Base-by-base conservation (phyloP, 139 green algal genomes). In the Chlorella vulgaris region DNA sequence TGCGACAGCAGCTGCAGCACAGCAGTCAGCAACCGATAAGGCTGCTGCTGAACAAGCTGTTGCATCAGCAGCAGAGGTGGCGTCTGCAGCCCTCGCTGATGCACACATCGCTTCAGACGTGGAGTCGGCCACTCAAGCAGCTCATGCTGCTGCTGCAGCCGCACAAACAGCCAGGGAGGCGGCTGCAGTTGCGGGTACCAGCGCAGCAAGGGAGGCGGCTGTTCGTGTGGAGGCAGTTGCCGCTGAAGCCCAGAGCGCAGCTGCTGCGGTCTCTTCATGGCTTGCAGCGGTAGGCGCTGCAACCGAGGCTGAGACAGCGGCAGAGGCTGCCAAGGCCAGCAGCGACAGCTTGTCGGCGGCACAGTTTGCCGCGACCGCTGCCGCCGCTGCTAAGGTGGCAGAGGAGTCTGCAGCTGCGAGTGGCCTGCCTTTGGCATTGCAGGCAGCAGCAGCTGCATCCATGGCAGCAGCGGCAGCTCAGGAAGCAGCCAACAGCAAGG, bases 331-430 rank as follows among this genome's bases (percentile, higher is more conserved):
- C 26, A 40, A 75, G 68, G 68, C 36, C 4, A 78, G 71, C 31
- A 53, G 67, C 6, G 77, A 83, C 26, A 62, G 33, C 13, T 28
- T 83, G 39, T 36, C 70, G 2, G 77, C 77, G 35, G 39, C 77
- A 19, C 77, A 40, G 4, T 42, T 33, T 13, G 71, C 71, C 7
- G 71, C 71, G 0, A 47, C 33, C 15, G 71, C 71, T 10, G 50
- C 51, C 10, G 77, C 69, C 61, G 43, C 61, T 26, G 62, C 60
- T 1, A 31, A 4, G 19, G 26, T 38, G 31, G 61, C 60, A 13
- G 22, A 70, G 29, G 58, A 83, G 60, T 36, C 71, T 53, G 63
- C 75, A 1, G 39, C 31, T 31, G 31, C n/a, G n/a, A 43, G 21
- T 19, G 67, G 75, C 10, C 65, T 81, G 39, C 75, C 67, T 21